Conservation (phyloP, 495 filamentous ascomycete genomes). For the Penicillium maclennaniae region DNA sequence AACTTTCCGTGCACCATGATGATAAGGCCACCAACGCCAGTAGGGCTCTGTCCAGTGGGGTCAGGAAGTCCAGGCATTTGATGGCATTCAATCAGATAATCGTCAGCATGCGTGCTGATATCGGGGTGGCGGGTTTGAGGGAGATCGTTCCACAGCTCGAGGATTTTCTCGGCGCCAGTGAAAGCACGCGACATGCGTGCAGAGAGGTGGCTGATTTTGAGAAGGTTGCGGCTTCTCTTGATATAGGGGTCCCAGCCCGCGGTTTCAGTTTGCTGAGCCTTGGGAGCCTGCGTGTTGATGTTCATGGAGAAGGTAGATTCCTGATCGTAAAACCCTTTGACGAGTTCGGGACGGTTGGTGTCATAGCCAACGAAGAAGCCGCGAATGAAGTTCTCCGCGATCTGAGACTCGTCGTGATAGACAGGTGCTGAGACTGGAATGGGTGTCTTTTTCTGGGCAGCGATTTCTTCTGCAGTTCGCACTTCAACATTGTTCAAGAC, state of each 20-base stretch:
- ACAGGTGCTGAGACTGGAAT: slow-evolving; percentile 65
- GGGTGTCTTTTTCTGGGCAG: slow-evolving; percentile 52
- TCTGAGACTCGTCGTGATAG: slow-evolving; percentile 71
- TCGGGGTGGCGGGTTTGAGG: slow-evolving; percentile 75
- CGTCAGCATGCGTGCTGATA: slow-evolving; percentile 52
- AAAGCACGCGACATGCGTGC: slow-evolving; percentile 62
- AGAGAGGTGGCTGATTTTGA: slow-evolving; percentile 56
- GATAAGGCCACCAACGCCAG: slow-evolving; percentile 71
- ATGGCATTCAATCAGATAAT: slow-evolving; percentile 82
- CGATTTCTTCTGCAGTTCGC: slow-evolving; percentile 63
- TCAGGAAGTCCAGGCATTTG: slow-evolving; percentile 69
- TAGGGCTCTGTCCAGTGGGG: slow-evolving; percentile 56
- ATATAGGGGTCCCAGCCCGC: slow-evolving; percentile 70
- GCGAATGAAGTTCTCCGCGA: slow-evolving; percentile 70
- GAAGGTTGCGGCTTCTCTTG: slow-evolving; percentile 76
- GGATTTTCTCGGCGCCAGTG: slow-evolving; percentile 62
- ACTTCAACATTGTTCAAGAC: slow-evolving; percentile 68
- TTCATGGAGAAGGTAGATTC: slow-evolving; percentile 75
- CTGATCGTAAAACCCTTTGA: slow-evolving; percentile 69
- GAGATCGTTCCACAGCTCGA: slow-evolving; percentile 61
- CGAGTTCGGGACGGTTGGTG: slow-evolving; percentile 58
- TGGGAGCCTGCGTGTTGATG: slow-evolving; percentile 61
- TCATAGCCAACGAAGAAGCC: slow-evolving; percentile 76
- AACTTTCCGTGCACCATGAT: slow-evolving; percentile 81
- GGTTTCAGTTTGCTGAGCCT: slow-evolving; percentile 39